Percentiles rank a stretch among this genome's conserved stretches.
phyloP scores from a whole-genome alignment of 129 eudicot species.

The Rutidosis leptorrhynchoides region DNA sequence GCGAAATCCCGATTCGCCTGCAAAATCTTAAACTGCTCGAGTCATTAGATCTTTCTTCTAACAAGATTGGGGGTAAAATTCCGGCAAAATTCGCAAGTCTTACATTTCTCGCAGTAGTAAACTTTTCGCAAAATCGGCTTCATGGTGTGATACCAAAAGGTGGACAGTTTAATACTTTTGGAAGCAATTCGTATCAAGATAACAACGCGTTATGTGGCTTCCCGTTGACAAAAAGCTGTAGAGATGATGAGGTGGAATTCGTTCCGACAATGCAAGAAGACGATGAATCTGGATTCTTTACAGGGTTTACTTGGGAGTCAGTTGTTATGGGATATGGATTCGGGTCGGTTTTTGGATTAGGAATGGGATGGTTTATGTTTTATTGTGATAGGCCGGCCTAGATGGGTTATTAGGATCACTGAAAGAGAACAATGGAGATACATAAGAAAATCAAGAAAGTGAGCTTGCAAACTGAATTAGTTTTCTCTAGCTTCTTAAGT shows the following conservation, averaged over 20 bases:
- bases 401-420: constrained; percentile 29
- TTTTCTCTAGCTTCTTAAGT: constrained; percentile 14
- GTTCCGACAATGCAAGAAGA: constrained; percentile 11
- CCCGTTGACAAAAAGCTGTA: constrained; percentile 33
- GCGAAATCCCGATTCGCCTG: constrained; percentile 24
- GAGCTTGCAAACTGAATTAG: background rate
- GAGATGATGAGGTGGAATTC: background rate
- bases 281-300: constrained; percentile 17
- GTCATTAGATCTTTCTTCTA: constrained; percentile 38
- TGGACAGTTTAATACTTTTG: constrained; percentile 33
- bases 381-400: constrained; percentile 36
- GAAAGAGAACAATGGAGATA: constrained; percentile 27
- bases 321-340: constrained; percentile 37
- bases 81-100: constrained; percentile 26
- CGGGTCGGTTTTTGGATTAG: constrained; percentile 33
- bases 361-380: constrained; percentile 28
- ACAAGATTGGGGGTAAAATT: constrained; percentile 34
- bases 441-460: constrained; percentile 8
- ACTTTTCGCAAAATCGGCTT: constrained; percentile 37
- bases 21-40: constrained; percentile 27
- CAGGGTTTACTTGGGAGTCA: constrained; percentile 39
- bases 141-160: constrained; percentile 39
- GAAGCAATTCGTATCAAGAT: constrained; percentile 20
- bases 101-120: constrained; percentile 20
- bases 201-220: constrained; percentile 38